Evolutionary conservation across 1,284 basidiomycete species (phyloP), one percentile per base, ranked within the genome.

Genomic region (Naganishia albida): DNA sequence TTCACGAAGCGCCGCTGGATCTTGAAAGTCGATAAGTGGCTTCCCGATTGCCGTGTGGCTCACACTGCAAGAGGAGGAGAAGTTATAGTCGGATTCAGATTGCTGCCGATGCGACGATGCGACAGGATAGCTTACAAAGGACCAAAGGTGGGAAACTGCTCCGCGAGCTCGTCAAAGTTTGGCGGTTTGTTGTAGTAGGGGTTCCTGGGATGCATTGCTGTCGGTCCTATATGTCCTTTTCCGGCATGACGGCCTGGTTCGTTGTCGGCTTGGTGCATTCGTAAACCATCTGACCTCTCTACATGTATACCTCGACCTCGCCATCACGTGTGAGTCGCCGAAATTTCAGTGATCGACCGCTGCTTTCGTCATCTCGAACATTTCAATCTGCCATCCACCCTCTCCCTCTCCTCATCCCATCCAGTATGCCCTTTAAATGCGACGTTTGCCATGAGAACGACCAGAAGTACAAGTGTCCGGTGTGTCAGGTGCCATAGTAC

Each of bases 11-110:
- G 90, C 85, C 0, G 75, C 75, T 12, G 84, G 81, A 73, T 89
- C 81, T 69, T 86, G 84, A 73, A 92, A 95, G 74, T 94, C 84
- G 60, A 95, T 86, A 0, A 82, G 82, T 10, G 72, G 49, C 15
- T 59, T 55, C 7, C 48, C 63, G 10, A 25, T 42, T 12, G n/a
- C 16, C 20, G 20, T 39, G 26, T 55, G 34, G 18, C 38, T 63
- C n/a, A 52, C 54, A 28, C 60, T 65, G 30, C 46, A 20, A 15
- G 40, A 26, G 38, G 52, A 71, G 4, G 73, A 71, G 60, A 70
- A 74, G 44, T 10, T 10, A 34, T 10, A 4, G 34, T 34, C 10
- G 10, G 34, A 34, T 34, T 10, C 10, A 34, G 34, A 2, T 16
- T 1, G 30, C 3, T 15, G 53, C 1, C 40, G 8, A 38, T 66